These are phyloP conservation scores for Zygotorulaspora mrakii DNA, from an alignment of 1,139 yeast genomes.

Conservation along the genomic window DNA sequence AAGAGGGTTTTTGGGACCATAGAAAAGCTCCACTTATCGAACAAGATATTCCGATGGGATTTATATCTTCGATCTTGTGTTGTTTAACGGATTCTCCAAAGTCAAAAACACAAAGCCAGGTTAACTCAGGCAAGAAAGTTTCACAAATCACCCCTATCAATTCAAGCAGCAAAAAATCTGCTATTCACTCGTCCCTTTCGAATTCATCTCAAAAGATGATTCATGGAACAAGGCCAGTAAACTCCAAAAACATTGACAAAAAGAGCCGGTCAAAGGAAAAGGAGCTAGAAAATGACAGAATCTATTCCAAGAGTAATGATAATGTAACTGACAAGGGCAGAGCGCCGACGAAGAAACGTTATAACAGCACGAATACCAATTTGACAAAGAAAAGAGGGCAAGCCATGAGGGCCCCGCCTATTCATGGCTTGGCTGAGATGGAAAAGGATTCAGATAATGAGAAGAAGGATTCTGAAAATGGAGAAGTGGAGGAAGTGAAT, in stretches of 20 bases:
- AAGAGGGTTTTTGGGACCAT: conserved; percentile 2
- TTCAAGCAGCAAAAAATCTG: conserved; percentile 13
- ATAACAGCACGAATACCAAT: conserved; percentile 29
- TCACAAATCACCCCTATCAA: conserved; percentile 2
- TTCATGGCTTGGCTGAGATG: conserved; percentile 6
- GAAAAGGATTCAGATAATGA: conserved; percentile 17
- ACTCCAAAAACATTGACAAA: conserved; percentile 3
- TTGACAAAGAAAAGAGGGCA: conserved; percentile 21
- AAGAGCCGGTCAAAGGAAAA: conserved; percentile 3
- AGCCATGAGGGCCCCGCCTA: conserved; percentile 3
- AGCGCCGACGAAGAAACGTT: conserved; percentile 13
- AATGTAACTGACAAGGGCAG: conserved; percentile 7
- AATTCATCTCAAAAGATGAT: conserved; percentile 19
- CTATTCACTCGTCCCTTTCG: conserved; percentile 19
- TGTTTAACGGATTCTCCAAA: conserved; percentile 26
- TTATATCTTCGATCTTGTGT: conserved; percentile 31
- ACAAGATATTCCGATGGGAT: conserved; percentile 27
- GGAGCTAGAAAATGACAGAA: conserved; percentile 19
- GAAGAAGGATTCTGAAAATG: conserved; percentile 12
- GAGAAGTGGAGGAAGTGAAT: conserved; percentile 13
- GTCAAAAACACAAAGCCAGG: conserved; percentile 16
- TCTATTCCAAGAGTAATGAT: conserved; percentile 2
- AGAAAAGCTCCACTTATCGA: conserved; percentile 2
- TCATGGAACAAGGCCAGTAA: conserved; percentile 4
- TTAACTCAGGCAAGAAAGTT: conserved; percentile 7